Evolutionary conservation across 2,329 filamentous ascomycete species (phyloP).

Genomic region (Verticillium isaacii): DNA sequence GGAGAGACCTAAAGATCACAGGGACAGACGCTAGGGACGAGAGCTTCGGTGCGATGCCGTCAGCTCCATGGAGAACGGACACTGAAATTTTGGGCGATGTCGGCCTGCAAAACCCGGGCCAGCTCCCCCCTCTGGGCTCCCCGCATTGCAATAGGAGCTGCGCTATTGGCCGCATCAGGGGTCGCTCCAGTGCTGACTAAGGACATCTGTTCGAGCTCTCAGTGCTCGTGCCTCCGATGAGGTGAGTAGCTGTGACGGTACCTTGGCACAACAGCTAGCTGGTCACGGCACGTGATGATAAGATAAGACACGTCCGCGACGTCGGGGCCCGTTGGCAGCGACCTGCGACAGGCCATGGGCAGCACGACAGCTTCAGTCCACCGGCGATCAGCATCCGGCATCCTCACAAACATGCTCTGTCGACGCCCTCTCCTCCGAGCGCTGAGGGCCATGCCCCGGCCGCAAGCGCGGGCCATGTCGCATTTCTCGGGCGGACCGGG

Average conservation of each 20-base stretch:
- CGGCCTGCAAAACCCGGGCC: constrained; percentile 20
- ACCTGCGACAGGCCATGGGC: background rate
- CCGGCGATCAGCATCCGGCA: background rate
- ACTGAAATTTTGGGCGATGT: constrained; percentile 21
- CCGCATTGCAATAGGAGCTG: constrained; percentile 19
- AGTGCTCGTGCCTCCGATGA: background rate
- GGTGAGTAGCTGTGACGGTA: no score
- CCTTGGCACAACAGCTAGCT: no score
- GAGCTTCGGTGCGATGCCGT: background rate
- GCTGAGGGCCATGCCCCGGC: constrained; percentile 26
- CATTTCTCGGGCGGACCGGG: constrained; percentile 27
- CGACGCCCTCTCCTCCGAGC: constrained; percentile 27
- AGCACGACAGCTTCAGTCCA: background rate
- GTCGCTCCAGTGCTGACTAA: background rate
- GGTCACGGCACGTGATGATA: background rate
- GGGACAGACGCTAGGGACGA: constrained; percentile 22
- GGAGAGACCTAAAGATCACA: constrained; percentile 18
- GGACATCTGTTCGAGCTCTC: no score
- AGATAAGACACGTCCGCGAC: background rate
- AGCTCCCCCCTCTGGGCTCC: constrained; percentile 6
- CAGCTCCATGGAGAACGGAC: background rate
- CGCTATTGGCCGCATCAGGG: constrained; percentile 17
- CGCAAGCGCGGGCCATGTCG: constrained; percentile 36
- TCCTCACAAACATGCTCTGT: constrained; percentile 26
- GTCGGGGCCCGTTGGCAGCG: background rate